These are phyloP conservation scores for Phytopythium cucurbitacearum DNA, from an alignment of 352 stramenopile species.

Conservation along the genomic window DNA sequence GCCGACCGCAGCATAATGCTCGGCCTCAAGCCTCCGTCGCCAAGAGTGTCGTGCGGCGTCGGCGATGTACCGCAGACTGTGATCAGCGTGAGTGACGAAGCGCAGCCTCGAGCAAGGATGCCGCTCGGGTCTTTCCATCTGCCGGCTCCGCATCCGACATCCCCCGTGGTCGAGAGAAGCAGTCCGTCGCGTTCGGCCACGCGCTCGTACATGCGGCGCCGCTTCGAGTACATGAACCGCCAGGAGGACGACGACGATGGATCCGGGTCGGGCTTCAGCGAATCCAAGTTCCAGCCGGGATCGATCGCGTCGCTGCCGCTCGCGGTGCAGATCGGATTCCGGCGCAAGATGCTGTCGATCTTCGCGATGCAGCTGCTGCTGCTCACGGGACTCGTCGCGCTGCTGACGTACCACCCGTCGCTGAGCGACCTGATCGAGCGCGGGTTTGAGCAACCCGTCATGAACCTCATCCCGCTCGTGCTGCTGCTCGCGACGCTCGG, in stretches of 20 bases:
- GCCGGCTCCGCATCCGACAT: neutral
- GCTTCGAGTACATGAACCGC: conserved; percentile 7
- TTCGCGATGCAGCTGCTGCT: conserved; percentile 40
- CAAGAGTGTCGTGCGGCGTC: conserved; percentile 2
- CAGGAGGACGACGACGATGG: conserved; percentile 1
- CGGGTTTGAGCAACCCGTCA: conserved; percentile 1
- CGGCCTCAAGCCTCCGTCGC: neutral
- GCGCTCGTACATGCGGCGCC: conserved; percentile 6
- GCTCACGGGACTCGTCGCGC: conserved; percentile 23
- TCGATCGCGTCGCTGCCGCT: conserved; percentile 32
- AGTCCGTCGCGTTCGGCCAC: neutral
- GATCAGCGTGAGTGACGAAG: neutral
- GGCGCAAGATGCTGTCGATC: conserved; percentile 40
- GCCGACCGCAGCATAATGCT: neutral
- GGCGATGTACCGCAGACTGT: conserved; percentile 3
- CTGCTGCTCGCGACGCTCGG: conserved; percentile 23
- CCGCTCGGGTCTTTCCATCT: neutral
- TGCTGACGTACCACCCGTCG: conserved; percentile 22
- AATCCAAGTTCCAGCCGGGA: conserved; percentile 9
- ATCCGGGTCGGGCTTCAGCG: neutral
- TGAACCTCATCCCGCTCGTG: conserved; percentile 14
- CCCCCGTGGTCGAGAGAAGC: neutral
- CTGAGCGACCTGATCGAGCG: conserved; percentile 13
- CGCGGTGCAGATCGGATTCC: conserved; percentile 37
- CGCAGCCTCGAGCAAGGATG: neutral